Percentiles rank a stretch among this genome's conserved stretches.
These are phyloP conservation scores for Solidago caesia DNA, from an alignment of 129 eudicot genomes.

Conservation along the genomic window DNA sequence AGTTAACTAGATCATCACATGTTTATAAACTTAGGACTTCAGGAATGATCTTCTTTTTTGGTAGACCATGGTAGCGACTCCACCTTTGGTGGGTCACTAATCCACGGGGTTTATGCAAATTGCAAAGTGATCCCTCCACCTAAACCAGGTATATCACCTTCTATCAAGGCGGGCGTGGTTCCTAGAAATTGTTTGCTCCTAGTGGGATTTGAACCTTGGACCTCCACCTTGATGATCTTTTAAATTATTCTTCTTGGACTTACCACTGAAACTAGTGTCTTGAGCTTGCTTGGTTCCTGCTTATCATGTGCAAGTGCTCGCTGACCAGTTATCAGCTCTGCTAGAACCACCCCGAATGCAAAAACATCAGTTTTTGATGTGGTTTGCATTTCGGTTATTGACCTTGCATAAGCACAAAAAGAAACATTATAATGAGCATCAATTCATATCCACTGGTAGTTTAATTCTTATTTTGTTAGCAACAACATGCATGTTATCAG, in stretches of 20 bases:
- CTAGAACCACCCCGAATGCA: slow-evolving; percentile 49
- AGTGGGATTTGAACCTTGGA: no score
- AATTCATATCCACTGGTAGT: neutral
- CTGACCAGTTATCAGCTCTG: slow-evolving; percentile 44
- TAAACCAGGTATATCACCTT: no score
- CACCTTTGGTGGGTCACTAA: no score
- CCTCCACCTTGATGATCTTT: neutral
- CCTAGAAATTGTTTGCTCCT: no score
- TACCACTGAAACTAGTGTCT: slow-evolving; percentile 40
- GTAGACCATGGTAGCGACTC: no score
- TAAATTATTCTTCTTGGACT: neutral
- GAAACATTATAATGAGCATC: slow-evolving; percentile 1
- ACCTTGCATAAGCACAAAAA: slow-evolving; percentile 30
- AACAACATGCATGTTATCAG: neutral
- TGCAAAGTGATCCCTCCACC: no score
- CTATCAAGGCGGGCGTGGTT: no score
- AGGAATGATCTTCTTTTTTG: neutral
- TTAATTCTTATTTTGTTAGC: neutral
- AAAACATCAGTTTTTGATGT: slow-evolving; percentile 46
- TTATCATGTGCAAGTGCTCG: slow-evolving; percentile 42
- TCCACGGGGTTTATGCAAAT: no score
- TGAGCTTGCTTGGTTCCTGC: slow-evolving; percentile 35
- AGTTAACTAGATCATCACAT: neutral
- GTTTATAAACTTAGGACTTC: neutral
- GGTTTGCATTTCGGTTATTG: slow-evolving; percentile 39